Conservation (phyloP, 805 yeast genomes). For the Diddensiella caesifluorescens region DNA sequence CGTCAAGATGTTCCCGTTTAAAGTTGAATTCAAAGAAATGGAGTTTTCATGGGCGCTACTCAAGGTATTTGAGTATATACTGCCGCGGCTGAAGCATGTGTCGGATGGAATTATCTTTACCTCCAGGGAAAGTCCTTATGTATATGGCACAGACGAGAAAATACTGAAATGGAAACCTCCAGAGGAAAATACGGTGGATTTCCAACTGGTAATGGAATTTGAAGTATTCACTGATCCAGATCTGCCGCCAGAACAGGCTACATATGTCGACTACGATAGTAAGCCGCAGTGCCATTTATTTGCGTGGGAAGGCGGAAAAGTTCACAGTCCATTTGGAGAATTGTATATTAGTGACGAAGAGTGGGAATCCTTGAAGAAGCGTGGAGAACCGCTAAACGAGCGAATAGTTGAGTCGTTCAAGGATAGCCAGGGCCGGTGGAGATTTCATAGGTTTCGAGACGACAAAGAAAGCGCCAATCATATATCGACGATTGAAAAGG, state of each 20-base stretch:
- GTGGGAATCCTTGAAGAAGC: slow-evolving; percentile 68
- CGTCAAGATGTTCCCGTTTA: slow-evolving; percentile 75
- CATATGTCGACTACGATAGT: slow-evolving; percentile 72
- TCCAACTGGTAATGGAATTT: slow-evolving; percentile 61
- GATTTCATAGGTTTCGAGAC: slow-evolving; percentile 81
- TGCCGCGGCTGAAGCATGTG: slow-evolving; percentile 68
- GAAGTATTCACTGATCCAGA: slow-evolving; percentile 56
- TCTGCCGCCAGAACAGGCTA: slow-evolving; percentile 40
- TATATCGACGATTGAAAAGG: slow-evolving; percentile 70
- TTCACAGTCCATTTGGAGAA: slow-evolving; percentile 60
- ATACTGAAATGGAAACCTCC: slow-evolving; percentile 96
- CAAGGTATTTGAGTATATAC: slow-evolving; percentile 66
- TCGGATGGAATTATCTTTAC: slow-evolving; percentile 94
- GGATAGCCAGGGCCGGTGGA: slow-evolving; percentile 69
- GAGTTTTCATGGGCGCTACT: slow-evolving; percentile 71
- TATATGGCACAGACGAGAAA: slow-evolving; percentile 81
- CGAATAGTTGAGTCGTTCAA: slow-evolving; percentile 81
- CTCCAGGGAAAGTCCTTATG: slow-evolving; percentile 81
- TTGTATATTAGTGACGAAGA: slow-evolving; percentile 61
- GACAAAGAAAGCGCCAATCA: slow-evolving; percentile 90
- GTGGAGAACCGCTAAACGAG: slow-evolving; percentile 80
- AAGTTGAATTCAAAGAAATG: slow-evolving; percentile 83
- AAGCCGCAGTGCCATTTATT: slow-evolving; percentile 64
- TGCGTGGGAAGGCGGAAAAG: slow-evolving; percentile 69
- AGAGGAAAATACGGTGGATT: slow-evolving; percentile 90